Percentiles rank a stretch among this genome's conserved stretches.
phyloP scores from a whole-genome alignment of 176 grass and related monocot genomes.

The Cenchrus purpureus region DNA sequence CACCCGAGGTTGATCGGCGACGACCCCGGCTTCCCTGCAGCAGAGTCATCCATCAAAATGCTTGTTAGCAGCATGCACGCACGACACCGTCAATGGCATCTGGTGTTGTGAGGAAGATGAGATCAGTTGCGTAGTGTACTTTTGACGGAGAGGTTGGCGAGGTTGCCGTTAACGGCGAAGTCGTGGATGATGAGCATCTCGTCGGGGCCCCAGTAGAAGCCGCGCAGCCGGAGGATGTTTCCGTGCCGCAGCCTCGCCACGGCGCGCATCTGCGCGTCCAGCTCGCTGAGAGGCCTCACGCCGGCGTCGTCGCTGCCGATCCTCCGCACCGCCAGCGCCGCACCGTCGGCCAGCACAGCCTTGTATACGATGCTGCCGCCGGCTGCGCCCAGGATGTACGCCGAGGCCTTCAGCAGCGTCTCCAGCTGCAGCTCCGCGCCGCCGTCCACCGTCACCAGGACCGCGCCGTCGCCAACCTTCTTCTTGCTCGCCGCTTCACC shows the following conservation, averaged over 20 bases:
- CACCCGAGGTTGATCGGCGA: constrained; percentile 64
- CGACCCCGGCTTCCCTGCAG: constrained; percentile 65
- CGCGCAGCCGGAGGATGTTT: constrained; percentile 80
- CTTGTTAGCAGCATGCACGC: not conserved
- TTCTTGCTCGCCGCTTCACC: constrained; percentile 2
- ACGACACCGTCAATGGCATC: not conserved
- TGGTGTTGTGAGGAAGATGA: too few species aligned
- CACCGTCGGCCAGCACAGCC: constrained; percentile 72
- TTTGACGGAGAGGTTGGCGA: constrained; percentile 69
- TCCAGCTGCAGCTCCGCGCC: constrained; percentile 73
- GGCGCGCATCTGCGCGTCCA: constrained; percentile 70
- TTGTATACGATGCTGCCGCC: constrained; percentile 91
- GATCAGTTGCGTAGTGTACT: constrained; percentile 38
- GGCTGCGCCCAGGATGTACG: constrained; percentile 73
- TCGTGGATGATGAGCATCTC: constrained; percentile 97
- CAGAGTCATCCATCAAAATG: not conserved
- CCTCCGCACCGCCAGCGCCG: constrained; percentile 66
- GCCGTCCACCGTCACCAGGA: constrained; percentile 78
- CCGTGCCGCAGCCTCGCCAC: constrained; percentile 66
- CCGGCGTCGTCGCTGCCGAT: constrained; percentile 64
- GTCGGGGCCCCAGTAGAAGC: constrained; percentile 88
- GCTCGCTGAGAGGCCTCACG: constrained; percentile 67
- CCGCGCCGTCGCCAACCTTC: constrained; percentile 25
- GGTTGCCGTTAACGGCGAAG: constrained; percentile 81
- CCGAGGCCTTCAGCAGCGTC: constrained; percentile 83